Conservation (phyloP, 176 grass and related monocot genomes). For the Cenchrus purpureus region DNA sequence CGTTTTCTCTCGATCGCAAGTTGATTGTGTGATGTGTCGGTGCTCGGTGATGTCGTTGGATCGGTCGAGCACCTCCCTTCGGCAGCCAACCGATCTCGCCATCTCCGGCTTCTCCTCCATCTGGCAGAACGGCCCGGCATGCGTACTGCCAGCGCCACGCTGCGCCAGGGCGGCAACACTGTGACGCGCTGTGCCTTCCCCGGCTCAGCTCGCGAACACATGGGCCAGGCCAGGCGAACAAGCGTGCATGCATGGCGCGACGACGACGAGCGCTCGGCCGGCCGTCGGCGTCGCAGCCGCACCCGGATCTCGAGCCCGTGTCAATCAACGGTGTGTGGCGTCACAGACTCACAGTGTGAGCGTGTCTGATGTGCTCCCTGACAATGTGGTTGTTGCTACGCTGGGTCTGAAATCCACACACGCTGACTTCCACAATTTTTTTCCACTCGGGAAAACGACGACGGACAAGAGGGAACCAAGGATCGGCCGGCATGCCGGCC, state of each 20-base stretch:
- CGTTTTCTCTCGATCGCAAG: not conserved
- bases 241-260: not conserved
- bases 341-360: not conserved
- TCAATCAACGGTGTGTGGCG: not conserved
- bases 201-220: not conserved
- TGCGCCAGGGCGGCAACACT: not conserved
- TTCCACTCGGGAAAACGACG: not conserved
- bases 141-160: not conserved
- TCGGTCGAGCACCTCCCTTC: not conserved
- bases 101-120: not conserved
- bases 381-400: not conserved
- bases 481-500: not conserved
- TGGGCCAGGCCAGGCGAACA: slow-evolving; percentile 28
- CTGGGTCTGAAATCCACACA: not conserved
- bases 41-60: slow-evolving; percentile 14
- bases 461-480: not conserved
- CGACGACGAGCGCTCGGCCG: not conserved
- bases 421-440: not conserved
- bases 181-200: not conserved
- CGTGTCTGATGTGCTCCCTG: not conserved
- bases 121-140: not conserved
- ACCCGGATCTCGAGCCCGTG: not conserved
- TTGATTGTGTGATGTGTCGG: slow-evolving; percentile 22
- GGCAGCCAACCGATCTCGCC: not conserved
- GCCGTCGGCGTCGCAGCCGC: slow-evolving; percentile 35